Conservation (phyloP, 345 rosid species). For the Trapa incisa region DNA sequence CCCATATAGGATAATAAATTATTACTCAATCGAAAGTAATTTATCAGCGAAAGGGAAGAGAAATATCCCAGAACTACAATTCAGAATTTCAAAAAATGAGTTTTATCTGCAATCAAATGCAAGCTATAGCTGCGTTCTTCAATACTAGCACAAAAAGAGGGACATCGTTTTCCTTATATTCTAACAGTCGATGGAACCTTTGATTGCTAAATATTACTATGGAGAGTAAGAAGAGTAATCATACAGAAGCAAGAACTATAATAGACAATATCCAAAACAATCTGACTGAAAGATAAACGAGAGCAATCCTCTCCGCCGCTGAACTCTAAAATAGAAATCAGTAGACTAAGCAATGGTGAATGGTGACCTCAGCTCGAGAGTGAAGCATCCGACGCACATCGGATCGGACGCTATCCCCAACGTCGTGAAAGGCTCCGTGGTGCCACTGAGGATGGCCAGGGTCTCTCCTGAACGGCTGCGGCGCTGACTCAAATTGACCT, state of each 20-base stretch:
- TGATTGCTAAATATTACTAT: not conserved
- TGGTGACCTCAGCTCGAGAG: conserved; percentile 81
- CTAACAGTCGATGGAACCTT: not conserved
- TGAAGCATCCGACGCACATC: conserved; percentile 92
- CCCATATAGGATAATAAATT: no score
- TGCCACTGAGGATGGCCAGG: conserved; percentile 98
- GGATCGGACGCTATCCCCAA: conserved; percentile 70
- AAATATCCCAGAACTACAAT: not conserved
- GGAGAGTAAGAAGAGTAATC: not conserved
- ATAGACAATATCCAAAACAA: not conserved
- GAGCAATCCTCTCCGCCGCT: not conserved
- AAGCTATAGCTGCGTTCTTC: not conserved
- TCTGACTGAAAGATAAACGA: not conserved
- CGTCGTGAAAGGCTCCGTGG: conserved; percentile 96
- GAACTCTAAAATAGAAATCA: not conserved
- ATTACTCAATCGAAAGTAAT: not conserved
- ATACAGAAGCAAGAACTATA: not conserved
- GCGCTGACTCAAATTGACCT: conserved; percentile 38
- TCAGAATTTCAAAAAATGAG: not conserved
- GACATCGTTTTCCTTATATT: not conserved
- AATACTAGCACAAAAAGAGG: no score
- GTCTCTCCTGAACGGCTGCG: conserved; percentile 73
- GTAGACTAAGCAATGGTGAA: not conserved
- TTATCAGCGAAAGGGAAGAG: not conserved
- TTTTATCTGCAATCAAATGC: not conserved